phyloP scores from a whole-genome alignment of 2,329 filamentous ascomycete species.

The Epicoccum sorghinum region DNA sequence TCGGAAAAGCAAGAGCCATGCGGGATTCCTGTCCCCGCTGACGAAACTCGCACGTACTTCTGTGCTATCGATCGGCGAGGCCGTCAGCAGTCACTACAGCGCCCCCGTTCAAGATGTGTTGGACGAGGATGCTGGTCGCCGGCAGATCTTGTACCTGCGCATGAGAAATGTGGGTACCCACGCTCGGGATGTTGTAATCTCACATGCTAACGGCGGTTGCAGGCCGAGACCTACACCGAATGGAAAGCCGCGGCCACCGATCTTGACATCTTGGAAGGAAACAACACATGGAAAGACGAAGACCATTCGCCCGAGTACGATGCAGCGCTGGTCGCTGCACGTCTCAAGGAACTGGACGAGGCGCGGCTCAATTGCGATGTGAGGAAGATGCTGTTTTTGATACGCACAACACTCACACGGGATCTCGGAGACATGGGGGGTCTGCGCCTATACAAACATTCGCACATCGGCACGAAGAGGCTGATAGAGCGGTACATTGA shows the following conservation, averaged over 20 bases:
- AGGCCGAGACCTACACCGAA: constrained; percentile 72
- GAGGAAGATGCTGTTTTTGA: constrained; percentile 76
- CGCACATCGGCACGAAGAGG: constrained; percentile 83
- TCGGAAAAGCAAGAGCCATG: constrained; percentile 38
- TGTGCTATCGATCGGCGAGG: constrained; percentile 28
- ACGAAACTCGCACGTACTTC: constrained; percentile 46
- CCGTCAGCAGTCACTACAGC: constrained; percentile 18
- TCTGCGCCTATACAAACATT: constrained; percentile 79
- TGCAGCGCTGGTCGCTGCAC: constrained; percentile 68
- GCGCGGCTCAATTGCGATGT: constrained; percentile 76
- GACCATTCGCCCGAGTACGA: constrained; percentile 73
- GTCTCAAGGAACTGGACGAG: constrained; percentile 75
- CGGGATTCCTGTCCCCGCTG: constrained; percentile 43
- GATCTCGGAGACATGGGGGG: constrained; percentile 88
- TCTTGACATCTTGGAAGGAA: constrained; percentile 79
- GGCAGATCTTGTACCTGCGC: constrained; percentile 66
- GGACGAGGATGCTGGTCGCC: constrained; percentile 44
- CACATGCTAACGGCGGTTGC: constrained; percentile 33
- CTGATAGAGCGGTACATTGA: constrained; percentile 88
- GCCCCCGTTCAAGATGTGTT: constrained; percentile 17
- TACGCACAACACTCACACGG: constrained; percentile 80
- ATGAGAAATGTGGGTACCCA: constrained; percentile 66
- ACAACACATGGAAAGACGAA: constrained; percentile 80
- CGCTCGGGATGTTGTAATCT: constrained; percentile 23
- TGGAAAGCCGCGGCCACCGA: constrained; percentile 79